phyloP scores from a whole-genome alignment of 2,329 filamentous ascomycete species.

The Dactylellina cionopaga region DNA sequence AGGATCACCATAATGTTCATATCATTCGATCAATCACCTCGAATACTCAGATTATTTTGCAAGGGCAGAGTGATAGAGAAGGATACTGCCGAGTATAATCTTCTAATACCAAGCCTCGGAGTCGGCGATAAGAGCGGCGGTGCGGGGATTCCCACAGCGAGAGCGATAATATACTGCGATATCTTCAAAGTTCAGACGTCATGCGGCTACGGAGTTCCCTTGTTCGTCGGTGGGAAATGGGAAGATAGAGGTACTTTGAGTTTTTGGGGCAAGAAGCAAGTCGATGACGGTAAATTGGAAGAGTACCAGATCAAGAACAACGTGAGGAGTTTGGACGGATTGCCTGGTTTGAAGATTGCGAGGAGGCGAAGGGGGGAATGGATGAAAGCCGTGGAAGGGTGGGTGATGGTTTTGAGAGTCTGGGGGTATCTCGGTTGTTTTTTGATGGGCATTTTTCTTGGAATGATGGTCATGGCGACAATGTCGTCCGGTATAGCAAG shows the following conservation, averaged over 20 bases:
- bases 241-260: constrained; percentile 69
- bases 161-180: constrained; percentile 71
- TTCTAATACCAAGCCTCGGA: constrained; percentile 63
- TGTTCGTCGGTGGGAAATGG: constrained; percentile 59
- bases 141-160: constrained; percentile 63
- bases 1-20: constrained; percentile 79
- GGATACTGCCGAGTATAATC: constrained; percentile 65
- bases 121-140: constrained; percentile 56
- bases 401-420: constrained; percentile 14
- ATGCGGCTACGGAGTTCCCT: constrained; percentile 73
- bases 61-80: constrained; percentile 70
- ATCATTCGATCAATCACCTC: constrained; percentile 69
- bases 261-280: constrained; percentile 65
- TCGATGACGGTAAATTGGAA: constrained; percentile 65
- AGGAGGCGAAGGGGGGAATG: constrained; percentile 65
- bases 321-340: constrained; percentile 67
- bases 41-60: constrained; percentile 74
- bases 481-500: background rate
- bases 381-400: constrained; percentile 56
- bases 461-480: constrained; percentile 4
- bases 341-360: constrained; percentile 69
- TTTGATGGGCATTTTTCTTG: constrained; percentile 30
- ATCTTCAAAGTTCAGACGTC: constrained; percentile 74
- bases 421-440: constrained; percentile 35
- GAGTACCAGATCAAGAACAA: constrained; percentile 71